These are phyloP conservation scores for Selaginella moellendorffii DNA, from an alignment of 75 land plant genomes.

Conservation along the genomic window DNA sequence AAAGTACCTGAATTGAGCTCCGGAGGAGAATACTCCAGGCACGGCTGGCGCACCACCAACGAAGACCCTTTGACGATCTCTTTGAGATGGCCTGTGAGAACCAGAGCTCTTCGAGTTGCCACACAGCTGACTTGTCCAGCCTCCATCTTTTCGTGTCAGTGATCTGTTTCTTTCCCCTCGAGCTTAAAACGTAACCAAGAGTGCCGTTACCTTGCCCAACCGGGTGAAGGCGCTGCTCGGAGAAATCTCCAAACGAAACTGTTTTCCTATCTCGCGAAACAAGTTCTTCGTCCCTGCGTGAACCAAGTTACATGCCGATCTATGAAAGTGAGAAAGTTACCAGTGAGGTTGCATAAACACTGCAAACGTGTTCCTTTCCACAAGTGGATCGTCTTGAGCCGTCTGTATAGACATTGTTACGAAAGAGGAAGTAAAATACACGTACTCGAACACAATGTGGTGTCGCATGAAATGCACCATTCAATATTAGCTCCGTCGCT, in stretches of 20 bases:
- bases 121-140: no score
- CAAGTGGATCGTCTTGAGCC: conserved; percentile 41
- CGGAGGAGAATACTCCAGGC: background rate
- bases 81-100: background rate
- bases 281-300: background rate
- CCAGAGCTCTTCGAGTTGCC: background rate
- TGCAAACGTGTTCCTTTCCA: conserved; percentile 88
- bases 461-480: conserved; percentile 71
- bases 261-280: background rate
- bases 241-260: background rate
- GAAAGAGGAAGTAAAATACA: no score
- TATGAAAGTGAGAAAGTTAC: conserved; percentile 19
- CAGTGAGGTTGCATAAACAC: conserved; percentile 97
- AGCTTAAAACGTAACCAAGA: no score
- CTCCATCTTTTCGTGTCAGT: no score
- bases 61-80: background rate
- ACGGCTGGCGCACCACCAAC: background rate
- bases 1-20: background rate
- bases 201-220: no score
- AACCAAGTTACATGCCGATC: no score
- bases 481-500: conserved; percentile 70
- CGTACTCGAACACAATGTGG: conserved; percentile 89
- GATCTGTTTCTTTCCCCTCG: no score
- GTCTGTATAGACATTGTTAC: conserved; percentile 49
- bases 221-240: no score